Percentiles rank a stretch among this genome's conserved stretches.
Evolutionary conservation across 106 monocot species (phyloP).

Genomic region (Phalaenopsis aphrodite): DNA sequence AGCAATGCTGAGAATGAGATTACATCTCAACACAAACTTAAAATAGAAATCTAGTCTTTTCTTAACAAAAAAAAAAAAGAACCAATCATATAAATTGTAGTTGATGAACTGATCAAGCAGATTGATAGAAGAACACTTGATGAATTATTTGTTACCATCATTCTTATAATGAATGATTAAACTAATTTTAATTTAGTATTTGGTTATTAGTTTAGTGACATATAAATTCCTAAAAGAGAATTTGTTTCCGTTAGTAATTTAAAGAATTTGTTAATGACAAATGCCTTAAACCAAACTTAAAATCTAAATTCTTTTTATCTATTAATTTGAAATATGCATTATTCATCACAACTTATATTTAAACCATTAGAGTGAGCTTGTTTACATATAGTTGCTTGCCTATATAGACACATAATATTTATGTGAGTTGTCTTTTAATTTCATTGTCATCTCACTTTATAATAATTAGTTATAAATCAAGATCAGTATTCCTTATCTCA

Average conservation of each 20-base stretch:
- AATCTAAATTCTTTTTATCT: background rate
- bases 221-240: background rate
- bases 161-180: too few relatives aligned
- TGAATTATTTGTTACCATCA: too few relatives aligned
- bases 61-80: background rate
- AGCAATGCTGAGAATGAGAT: background rate
- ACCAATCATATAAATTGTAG: background rate
- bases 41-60: background rate
- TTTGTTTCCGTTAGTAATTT: background rate
- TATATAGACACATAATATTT: background rate
- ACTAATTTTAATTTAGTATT: too few relatives aligned
- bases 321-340: background rate
- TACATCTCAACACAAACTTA: background rate
- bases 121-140: background rate
- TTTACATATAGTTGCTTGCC: too few relatives aligned
- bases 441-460: background rate
- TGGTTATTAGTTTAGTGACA: too few relatives aligned
- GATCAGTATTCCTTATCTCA: background rate
- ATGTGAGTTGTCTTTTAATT: background rate
- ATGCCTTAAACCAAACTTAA: background rate
- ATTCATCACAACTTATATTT: background rate
- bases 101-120: background rate
- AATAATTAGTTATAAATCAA: background rate
- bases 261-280: background rate
- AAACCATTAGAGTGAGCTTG: background rate